Percentiles rank a stretch among this genome's conserved stretches.
These are phyloP conservation scores for Saccharomycopsis sp. DNA, from an alignment of 805 yeast species.

Conservation along the genomic window DNA sequence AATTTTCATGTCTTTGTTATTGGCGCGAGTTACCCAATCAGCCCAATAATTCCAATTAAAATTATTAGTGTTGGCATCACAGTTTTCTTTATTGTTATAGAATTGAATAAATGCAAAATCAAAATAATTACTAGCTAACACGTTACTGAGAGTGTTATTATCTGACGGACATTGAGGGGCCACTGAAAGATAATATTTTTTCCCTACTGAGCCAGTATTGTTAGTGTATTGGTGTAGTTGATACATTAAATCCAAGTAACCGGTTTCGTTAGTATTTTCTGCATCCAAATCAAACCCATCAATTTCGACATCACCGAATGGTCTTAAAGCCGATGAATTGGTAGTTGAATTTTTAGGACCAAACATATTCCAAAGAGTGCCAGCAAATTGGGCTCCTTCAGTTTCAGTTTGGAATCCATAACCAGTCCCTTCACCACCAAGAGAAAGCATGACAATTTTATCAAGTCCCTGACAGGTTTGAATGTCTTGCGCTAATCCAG, in stretches of 20 bases:
- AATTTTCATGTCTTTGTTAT: conserved; percentile 62
- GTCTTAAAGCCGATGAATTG: conserved; percentile 20
- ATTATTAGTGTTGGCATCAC: conserved; percentile 39
- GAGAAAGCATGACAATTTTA: conserved; percentile 66
- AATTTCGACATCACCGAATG: conserved; percentile 45
- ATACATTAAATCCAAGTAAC: conserved; percentile 42
- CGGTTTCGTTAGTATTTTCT: conserved; percentile 48
- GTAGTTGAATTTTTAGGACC: conserved; percentile 30
- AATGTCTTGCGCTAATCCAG: conserved; percentile 60
- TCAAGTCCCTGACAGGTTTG: conserved; percentile 71
- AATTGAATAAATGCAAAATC: conserved; percentile 61
- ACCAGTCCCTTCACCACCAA: conserved; percentile 38
- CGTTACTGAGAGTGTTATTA: conserved; percentile 40
- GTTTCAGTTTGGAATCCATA: conserved; percentile 29
- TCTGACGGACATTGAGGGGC: conserved; percentile 67
- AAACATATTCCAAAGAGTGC: conserved; percentile 54
- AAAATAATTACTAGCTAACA: conserved; percentile 39
- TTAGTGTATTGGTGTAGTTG: conserved; percentile 27
- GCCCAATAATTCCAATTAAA: conserved; percentile 53
- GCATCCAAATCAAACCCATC: conserved; percentile 95
- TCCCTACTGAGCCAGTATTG: conserved; percentile 31
- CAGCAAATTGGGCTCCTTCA: conserved; percentile 38
- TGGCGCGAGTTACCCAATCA: conserved; percentile 46
- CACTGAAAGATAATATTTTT: conserved; percentile 49
- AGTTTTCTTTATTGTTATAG: conserved; percentile 61